These are phyloP conservation scores for Penicillium rolfsii DNA, from an alignment of 2,329 filamentous ascomycete genomes.

Conservation along the genomic window DNA sequence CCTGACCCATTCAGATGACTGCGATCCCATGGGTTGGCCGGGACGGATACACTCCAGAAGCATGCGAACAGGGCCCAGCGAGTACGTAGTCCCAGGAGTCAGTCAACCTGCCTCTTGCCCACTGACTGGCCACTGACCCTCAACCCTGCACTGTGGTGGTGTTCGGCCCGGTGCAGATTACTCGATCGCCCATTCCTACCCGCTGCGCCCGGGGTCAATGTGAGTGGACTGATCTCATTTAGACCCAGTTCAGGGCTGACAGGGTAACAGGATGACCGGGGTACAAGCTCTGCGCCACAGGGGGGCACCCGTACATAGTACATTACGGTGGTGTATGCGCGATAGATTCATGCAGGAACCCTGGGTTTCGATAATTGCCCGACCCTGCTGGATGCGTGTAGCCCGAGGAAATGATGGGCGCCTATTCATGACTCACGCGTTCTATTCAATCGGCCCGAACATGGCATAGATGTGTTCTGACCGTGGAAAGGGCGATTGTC, in stretches of 20 bases:
- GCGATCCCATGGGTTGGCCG: not conserved
- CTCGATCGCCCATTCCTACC: not conserved
- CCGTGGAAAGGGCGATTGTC: not conserved
- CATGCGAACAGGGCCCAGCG: not conserved
- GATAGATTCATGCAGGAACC: conserved; percentile 13
- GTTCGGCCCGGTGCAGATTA: conserved; percentile 1
- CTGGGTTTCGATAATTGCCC: conserved; percentile 3
- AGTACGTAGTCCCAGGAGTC: not conserved
- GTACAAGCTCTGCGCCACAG: conserved; percentile 4
- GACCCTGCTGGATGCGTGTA: not conserved
- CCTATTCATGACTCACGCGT: conserved; percentile 22
- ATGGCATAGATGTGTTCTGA: too few relatives aligned
- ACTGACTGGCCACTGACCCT: not conserved
- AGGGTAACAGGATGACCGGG: not conserved
- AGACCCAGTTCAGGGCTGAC: not conserved
- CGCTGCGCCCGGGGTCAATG: not conserved
- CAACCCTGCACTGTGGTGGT: not conserved
- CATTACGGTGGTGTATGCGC: not conserved
- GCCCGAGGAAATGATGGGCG: not conserved
- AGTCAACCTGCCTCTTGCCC: not conserved
- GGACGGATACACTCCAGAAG: not conserved
- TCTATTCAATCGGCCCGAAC: not conserved
- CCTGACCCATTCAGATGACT: conserved; percentile 24
- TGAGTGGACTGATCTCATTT: conserved; percentile 4
- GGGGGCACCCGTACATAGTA: not conserved